Evolutionary conservation across 441 rosid genomes (phyloP).

Genomic region (Croton setiger): DNA sequence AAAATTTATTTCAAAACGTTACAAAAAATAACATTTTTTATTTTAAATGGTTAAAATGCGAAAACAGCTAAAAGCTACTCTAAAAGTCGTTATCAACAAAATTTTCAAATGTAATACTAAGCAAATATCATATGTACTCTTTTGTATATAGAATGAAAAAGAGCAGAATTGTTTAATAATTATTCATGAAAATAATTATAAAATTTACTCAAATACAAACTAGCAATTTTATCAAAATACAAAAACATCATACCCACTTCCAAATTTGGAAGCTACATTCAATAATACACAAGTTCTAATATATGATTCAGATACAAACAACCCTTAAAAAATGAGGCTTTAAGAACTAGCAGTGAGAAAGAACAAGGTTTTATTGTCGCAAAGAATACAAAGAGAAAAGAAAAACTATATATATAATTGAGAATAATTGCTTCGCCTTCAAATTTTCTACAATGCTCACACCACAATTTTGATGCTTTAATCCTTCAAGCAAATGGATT

Average conservation of each 20-base stretch:
- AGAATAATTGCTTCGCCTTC: not conserved
- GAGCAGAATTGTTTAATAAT: no score
- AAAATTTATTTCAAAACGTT: no score
- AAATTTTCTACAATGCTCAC: conserved; percentile 15
- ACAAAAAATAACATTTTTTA: no score
- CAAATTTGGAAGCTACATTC: not conserved
- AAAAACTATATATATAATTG: conserved; percentile 1
- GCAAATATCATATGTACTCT: no score
- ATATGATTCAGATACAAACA: conserved; percentile 17
- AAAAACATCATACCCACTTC: not conserved
- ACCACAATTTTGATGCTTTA: conserved; percentile 12
- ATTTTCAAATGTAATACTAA: no score
- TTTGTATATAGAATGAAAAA: no score
- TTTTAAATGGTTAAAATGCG: no score
- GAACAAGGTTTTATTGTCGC: conserved; percentile 17
- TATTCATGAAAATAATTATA: no score
- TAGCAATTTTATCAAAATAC: not conserved
- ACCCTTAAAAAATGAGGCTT: conserved; percentile 13
- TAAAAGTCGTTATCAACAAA: no score
- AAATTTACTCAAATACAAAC: not conserved
- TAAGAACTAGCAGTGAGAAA: conserved; percentile 14
- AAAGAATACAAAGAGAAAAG: conserved; percentile 19
- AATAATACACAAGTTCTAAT: conserved; percentile 7
- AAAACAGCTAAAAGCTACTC: no score
- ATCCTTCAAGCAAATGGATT: conserved; percentile 74